Evolutionary conservation across 495 filamentous ascomycete genomes (phyloP).

Genomic region (Penicillium turbatum): DNA sequence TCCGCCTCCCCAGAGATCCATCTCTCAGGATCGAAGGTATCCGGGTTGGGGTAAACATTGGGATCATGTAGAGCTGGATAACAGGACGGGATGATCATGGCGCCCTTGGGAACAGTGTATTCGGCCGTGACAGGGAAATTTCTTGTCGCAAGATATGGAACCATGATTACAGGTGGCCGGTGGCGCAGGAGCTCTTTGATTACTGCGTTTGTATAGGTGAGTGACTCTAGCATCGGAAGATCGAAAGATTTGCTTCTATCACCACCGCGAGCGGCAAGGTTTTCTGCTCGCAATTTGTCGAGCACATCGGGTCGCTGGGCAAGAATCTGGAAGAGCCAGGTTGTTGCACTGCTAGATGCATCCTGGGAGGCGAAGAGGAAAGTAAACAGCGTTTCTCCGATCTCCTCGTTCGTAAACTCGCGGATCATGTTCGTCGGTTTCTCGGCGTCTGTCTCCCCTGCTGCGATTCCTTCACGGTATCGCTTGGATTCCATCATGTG

Average conservation of each 20-base stretch:
- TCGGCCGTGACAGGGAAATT: conserved; percentile 76
- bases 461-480: conserved; percentile 61
- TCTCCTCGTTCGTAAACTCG: conserved; percentile 83
- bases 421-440: conserved; percentile 77
- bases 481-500: conserved; percentile 74
- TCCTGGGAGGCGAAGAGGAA: conserved; percentile 97
- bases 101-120: conserved; percentile 83
- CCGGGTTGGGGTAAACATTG: conserved; percentile 78
- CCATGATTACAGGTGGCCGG: conserved; percentile 90
- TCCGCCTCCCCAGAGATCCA: conserved; percentile 89
- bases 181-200: conserved; percentile 90
- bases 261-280: conserved; percentile 66
- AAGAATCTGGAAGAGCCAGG: conserved; percentile 87
- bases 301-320: conserved; percentile 87
- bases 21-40: conserved; percentile 76
- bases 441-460: conserved; percentile 59
- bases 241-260: conserved; percentile 61
- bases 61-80: conserved; percentile 88
- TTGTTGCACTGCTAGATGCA: conserved; percentile 82
- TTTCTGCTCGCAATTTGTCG: conserved; percentile 78
- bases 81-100: conserved; percentile 85
- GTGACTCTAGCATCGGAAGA: conserved; percentile 77
- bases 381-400: conserved; percentile 86
- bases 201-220: conserved; percentile 83
- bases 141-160: conserved; percentile 90